Base-by-base conservation (phyloP, 257 asterid genomes). In the Plantago elongata region DNA sequence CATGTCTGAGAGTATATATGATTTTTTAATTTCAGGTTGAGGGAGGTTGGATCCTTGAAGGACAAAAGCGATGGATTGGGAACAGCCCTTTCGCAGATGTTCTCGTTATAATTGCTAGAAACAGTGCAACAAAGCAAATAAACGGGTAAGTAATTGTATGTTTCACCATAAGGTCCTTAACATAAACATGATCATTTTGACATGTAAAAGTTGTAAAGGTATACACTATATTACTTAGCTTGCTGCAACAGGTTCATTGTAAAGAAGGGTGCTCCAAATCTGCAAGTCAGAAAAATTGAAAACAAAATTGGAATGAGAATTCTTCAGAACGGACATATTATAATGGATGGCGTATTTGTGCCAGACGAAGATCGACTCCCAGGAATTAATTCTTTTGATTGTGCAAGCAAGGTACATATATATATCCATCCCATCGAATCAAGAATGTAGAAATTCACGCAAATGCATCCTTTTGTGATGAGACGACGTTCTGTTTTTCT, bases 21-120 rank as follows among this genome's bases (percentile, higher is more conserved):
- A 59, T 51, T 51, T 71, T 71, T 43, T 40, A 72, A 55, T 73
- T n/a, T 69, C 78, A 93, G 99, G 95, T 93, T 49, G 94, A 81
- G 63, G 97, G 97, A 62, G 99, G 99, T 45, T 93, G 99, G 99
- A 67, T 93, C 66, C 84, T 89, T 74, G 88, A 93, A 61, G 96
- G 99, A 62, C 97, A 93, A 68, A 93, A 93, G 62, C 95, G 99
- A 48, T 93, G 99, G 99, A 89, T 89, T 72, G 99, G 99, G 62
- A 89, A 93, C 79, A 82, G 95, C 80, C 85, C 99, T 42, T 93
- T 93, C 68, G 99, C 99, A 1, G 95, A 93, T 72, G 63, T 93
- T 63, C 61, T 89, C 75, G 71, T 93, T 69, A 75, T 93, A 51
- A 89, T 89, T 74, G 99, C 97, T 58, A 83, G 95, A 74, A 85